Conservation (phyloP, 441 rosid genomes). For the Capsella rubella region DNA sequence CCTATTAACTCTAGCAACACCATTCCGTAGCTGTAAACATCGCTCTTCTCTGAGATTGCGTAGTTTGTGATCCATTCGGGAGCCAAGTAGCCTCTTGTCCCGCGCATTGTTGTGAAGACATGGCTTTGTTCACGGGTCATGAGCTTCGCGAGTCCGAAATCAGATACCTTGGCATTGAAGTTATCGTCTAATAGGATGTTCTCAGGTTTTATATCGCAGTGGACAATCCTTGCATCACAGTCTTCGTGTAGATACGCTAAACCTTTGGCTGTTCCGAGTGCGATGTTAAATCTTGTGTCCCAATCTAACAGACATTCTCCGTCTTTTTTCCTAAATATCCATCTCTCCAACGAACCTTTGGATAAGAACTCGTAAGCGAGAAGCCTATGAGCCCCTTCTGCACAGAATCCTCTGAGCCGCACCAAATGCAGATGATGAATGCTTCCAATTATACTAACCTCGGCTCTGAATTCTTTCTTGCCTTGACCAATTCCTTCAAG, state of each 20-base stretch:
- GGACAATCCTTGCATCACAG: slow-evolving; percentile 82
- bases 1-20: slow-evolving; percentile 85
- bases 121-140: slow-evolving; percentile 95
- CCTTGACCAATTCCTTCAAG: slow-evolving; percentile 96
- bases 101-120: slow-evolving; percentile 88
- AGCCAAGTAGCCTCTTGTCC: slow-evolving; percentile 95
- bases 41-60: slow-evolving; percentile 94
- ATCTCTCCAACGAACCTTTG: slow-evolving; percentile 83
- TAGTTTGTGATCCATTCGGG: slow-evolving; percentile 97
- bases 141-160: slow-evolving; percentile 93
- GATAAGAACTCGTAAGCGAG: slow-evolving; percentile 90
- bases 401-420: slow-evolving; percentile 82
- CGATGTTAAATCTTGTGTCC: slow-evolving; percentile 82
- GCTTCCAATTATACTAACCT: slow-evolving; percentile 90
- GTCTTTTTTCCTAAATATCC: slow-evolving; percentile 73
- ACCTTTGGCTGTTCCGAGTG: slow-evolving; percentile 92
- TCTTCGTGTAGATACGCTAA: slow-evolving; percentile 93
- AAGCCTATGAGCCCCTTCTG: slow-evolving; percentile 86
- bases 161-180: slow-evolving; percentile 87
- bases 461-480: slow-evolving; percentile 94
- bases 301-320: slow-evolving; percentile 65
- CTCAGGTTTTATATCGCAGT: slow-evolving; percentile 96
- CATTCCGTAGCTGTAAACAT: slow-evolving; percentile 95
- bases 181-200: slow-evolving; percentile 84
- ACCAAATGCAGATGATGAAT: slow-evolving; percentile 95